Evolutionary conservation across 768 basidiomycete species (phyloP).

Genomic region (Mycena polygramma): DNA sequence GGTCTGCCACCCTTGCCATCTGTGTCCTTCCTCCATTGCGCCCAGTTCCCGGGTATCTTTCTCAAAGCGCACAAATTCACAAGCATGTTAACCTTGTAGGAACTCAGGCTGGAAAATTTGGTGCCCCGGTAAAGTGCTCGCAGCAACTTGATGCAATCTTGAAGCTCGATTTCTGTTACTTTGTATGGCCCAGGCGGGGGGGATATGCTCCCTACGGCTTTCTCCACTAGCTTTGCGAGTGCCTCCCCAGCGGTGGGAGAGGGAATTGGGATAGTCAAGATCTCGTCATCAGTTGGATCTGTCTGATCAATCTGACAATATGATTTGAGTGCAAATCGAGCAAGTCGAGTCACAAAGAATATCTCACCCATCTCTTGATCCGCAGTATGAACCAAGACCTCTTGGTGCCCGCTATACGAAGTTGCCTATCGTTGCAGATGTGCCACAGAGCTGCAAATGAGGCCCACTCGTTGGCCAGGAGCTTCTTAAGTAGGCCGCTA

Average conservation of each 20-base stretch:
- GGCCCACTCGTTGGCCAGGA: not conserved
- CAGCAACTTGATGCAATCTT: not conserved
- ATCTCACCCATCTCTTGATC: slow-evolving; percentile 18
- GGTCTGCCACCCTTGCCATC: too few relatives aligned
- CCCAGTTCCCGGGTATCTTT: not conserved
- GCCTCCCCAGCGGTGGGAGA: not conserved
- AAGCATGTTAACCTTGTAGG: not conserved
- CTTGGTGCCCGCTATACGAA: not conserved
- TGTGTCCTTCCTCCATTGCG: too few relatives aligned
- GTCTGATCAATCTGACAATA: not conserved
- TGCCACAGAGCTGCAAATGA: slow-evolving; percentile 11
- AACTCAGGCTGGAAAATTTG: not conserved
- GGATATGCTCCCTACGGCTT: not conserved
- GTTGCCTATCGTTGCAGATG: slow-evolving; percentile 16
- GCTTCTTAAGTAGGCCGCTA: not conserved
- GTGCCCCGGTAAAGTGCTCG: slow-evolving; percentile 1
- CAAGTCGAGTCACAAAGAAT: too few relatives aligned
- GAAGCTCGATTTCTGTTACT: not conserved
- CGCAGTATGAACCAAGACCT: slow-evolving; percentile 17
- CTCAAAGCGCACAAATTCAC: not conserved
- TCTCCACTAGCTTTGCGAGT: not conserved
- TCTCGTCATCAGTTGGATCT: not conserved
- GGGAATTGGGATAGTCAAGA: not conserved
- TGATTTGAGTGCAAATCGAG: not conserved
- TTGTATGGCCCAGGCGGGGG: not conserved